Evolutionary conservation across 2,329 filamentous ascomycete genomes (phyloP).

Genomic region (Talaromyces marneffei): DNA sequence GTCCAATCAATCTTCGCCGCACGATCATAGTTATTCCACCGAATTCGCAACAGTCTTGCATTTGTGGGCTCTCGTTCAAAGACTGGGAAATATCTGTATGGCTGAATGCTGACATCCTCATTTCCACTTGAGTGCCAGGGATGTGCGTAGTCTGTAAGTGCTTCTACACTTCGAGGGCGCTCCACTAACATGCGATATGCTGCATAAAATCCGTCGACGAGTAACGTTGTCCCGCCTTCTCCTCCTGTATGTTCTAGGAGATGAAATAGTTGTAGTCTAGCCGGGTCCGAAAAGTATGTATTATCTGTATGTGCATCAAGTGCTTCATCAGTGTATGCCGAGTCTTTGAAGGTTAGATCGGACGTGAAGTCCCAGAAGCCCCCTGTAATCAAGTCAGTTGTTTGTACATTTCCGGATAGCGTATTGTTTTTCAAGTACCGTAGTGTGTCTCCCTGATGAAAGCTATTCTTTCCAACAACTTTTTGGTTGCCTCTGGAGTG

Average conservation of each 20-base stretch:
- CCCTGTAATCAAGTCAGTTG: conserved; percentile 30
- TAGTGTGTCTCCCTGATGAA: conserved; percentile 91
- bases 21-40: conserved; percentile 93
- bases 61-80: conserved; percentile 53
- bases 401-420: neutral
- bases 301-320: conserved; percentile 87
- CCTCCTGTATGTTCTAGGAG: conserved; percentile 67
- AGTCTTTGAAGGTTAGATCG: conserved; percentile 80
- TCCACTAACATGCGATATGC: conserved; percentile 55
- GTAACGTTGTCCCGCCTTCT: conserved; percentile 66
- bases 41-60: conserved; percentile 55
- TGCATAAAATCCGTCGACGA: conserved; percentile 80
- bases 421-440: conserved; percentile 45
- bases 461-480: conserved; percentile 72
- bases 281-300: conserved; percentile 91
- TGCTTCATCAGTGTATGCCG: conserved; percentile 80
- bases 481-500: conserved; percentile 63
- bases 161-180: conserved; percentile 51
- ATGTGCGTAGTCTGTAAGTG: conserved; percentile 54
- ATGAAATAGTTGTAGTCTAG: conserved; percentile 88
- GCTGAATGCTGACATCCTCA: conserved; percentile 71
- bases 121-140: conserved; percentile 85
- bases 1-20: conserved; percentile 58
- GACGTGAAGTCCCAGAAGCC: conserved; percentile 83
- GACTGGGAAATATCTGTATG: conserved; percentile 65